These are phyloP conservation scores for Chlamydomonas sp. DNA, from an alignment of 139 green algal genomes.

Conservation along the genomic window DNA sequence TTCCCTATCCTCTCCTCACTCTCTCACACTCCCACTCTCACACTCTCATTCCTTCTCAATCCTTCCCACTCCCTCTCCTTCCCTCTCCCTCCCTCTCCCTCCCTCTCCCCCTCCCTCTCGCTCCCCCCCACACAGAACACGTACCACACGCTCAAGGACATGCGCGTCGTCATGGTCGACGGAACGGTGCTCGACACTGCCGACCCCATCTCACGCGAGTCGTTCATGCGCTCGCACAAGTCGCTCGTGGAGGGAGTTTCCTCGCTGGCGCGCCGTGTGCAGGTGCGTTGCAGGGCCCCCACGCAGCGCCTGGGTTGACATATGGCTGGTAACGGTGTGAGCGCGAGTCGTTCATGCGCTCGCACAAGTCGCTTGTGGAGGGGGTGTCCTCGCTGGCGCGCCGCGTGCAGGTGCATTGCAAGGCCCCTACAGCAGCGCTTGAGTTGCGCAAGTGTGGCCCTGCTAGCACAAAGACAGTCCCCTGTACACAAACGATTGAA, in stretches of 20 bases:
- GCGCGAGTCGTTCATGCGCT: slow-evolving; percentile 26
- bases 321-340: not conserved
- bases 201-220: slow-evolving; percentile 52
- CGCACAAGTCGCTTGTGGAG: slow-evolving; percentile 63
- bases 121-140: slow-evolving; percentile 62
- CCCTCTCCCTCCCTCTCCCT: not conserved
- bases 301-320: not conserved
- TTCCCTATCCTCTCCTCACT: too few relatives aligned
- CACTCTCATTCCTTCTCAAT: too few relatives aligned
- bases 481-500: too few relatives aligned
- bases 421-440: slow-evolving; percentile 5
- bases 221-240: slow-evolving; percentile 76
- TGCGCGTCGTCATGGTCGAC: slow-evolving; percentile 88
- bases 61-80: too few relatives aligned
- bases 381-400: slow-evolving; percentile 66
- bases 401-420: slow-evolving; percentile 50
- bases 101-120: too few relatives aligned
- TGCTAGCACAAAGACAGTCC: too few relatives aligned
- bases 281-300: too few relatives aligned
- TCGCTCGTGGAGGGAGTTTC: slow-evolving; percentile 70
- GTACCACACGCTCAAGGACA: slow-evolving; percentile 93
- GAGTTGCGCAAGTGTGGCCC: too few relatives aligned
- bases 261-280: slow-evolving; percentile 56
- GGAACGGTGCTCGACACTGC: slow-evolving; percentile 91
- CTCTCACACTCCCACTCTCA: too few relatives aligned